Base-by-base conservation (phyloP, 371 early-diverging fungal genomes). In the Circinella umbellata region DNA sequence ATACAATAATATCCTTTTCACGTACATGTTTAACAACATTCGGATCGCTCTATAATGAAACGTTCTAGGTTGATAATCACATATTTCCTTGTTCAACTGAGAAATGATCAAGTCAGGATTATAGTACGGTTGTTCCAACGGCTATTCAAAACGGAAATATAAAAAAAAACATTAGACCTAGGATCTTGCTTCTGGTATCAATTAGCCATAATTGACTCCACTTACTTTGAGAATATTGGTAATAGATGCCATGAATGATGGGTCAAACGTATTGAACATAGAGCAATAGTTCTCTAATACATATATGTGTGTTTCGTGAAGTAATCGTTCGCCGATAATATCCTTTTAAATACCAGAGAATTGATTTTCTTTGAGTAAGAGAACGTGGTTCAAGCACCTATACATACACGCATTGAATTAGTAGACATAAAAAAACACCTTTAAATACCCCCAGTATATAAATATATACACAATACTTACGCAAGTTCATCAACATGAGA, bases 261-360 rank as follows among this genome's bases (percentile, higher is more conserved):
- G 51, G 51, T 15, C 51, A 14, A 51, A 51, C 15, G 6, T 51
- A 51, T 51, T 51, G 6, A 51, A n/a, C 51, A 51, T 51, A 0
- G n/a, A 51, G 51, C 14, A 51, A 51, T 51, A 51, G 51, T 51
- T 51, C 51, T 51, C n/a, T 51, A 42, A 51, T 51, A 51, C 51
- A 15, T 51, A n/a, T 3, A 13, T 51, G 51, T 51, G 51, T 51
- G 51, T 51, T 51, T 51, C 14, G 1, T 51, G 15, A 51, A 51
- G 42, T 42, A 42, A 42, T 42, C 11, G 42, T 42, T 42, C 42
- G 42, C 11, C 51, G 5, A 51, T 51, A 14, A 51, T 51, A 51
- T 51, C 51, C 51, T 51, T 51, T 51, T 51, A 3, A 51, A 51
- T 42, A 42, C 11, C 42, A 42, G 42, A 42, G 42, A 42, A 42